A percentile compares a stretch with the other conserved stretches of the same genome.
Evolutionary conservation across 2,329 filamentous ascomycete species (phyloP).

Genomic region (Trichoderma sp.): DNA sequence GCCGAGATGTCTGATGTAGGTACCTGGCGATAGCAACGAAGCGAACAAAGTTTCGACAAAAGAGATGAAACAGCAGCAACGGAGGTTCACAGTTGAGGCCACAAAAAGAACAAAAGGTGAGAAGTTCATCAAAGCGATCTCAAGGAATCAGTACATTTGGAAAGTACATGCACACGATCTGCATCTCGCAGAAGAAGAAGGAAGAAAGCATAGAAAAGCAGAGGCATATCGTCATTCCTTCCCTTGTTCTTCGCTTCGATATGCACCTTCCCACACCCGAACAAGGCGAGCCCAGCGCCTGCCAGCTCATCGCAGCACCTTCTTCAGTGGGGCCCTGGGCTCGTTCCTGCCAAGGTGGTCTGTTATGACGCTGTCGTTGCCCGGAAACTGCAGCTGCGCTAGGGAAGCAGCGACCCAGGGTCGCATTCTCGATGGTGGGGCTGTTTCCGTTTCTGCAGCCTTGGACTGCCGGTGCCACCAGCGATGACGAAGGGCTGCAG

Average conservation of each 20-base stretch:
- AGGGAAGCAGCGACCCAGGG: constrained; percentile 7
- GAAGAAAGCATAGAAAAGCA: background rate
- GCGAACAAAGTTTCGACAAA: too few species aligned
- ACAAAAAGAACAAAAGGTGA: too few species aligned
- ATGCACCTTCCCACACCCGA: background rate
- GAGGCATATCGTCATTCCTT: background rate
- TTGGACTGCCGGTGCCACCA: background rate
- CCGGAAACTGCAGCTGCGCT: constrained; percentile 25
- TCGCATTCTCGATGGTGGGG: constrained; percentile 17
- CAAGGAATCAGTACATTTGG: too few species aligned
- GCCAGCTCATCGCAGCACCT: constrained; percentile 19
- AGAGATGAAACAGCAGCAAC: too few species aligned
- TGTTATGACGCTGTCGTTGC: constrained; percentile 27
- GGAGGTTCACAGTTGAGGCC: too few species aligned
- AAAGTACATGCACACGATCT: too few species aligned
- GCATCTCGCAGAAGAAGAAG: background rate
- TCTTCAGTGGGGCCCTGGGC: constrained; percentile 5
- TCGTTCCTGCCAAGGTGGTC: constrained; percentile 26
- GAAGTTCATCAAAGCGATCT: too few species aligned
- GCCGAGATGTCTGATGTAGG: too few species aligned
- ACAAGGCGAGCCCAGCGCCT: constrained; percentile 9
- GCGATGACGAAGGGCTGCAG: constrained; percentile 26
- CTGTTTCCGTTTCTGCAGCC: constrained; percentile 1
- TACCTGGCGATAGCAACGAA: too few species aligned
- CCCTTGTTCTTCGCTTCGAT: background rate